Conservation (phyloP, 371 early-diverging fungal genomes). For the Mortierella sp. region DNA sequence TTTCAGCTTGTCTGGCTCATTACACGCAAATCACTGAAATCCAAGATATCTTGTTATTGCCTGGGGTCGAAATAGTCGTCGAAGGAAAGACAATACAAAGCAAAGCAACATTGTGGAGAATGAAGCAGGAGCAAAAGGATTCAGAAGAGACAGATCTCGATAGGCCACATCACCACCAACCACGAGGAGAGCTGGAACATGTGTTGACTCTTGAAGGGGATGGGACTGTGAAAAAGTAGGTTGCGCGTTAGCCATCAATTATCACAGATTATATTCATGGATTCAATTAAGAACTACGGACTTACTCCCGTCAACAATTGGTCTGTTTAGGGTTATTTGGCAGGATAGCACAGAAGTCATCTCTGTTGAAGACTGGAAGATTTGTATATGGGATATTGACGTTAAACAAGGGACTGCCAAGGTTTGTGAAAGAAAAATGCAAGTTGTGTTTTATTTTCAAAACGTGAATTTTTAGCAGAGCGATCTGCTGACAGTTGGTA, state of each 20-base stretch:
- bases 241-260: background rate
- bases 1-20: background rate
- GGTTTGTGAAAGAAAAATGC: slow-evolving; percentile 7
- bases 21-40: background rate
- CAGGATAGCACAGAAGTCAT: slow-evolving; percentile 53
- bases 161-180: slow-evolving; percentile 37
- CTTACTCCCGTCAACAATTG: background rate
- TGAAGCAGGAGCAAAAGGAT: slow-evolving; percentile 25
- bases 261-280: background rate
- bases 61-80: slow-evolving; percentile 16
- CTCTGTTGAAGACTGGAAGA: slow-evolving; percentile 53
- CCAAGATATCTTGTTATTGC: background rate
- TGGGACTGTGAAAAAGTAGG: slow-evolving; percentile 52
- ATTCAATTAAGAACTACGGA: background rate
- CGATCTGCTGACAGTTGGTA: background rate
- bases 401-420: slow-evolving; percentile 46
- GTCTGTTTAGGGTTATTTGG: slow-evolving; percentile 43
- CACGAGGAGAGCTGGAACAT: slow-evolving; percentile 45
- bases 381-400: slow-evolving; percentile 54
- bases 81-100: slow-evolving; percentile 47
- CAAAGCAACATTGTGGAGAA: slow-evolving; percentile 54
- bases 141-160: slow-evolving; percentile 31
- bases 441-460: background rate
- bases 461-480: background rate
- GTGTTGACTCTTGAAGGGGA: slow-evolving; percentile 50